Evolutionary conservation across 2,329 filamentous ascomycete species (phyloP), one percentile per base, ranked within the genome.

Genomic region (Colletotrichum horii): DNA sequence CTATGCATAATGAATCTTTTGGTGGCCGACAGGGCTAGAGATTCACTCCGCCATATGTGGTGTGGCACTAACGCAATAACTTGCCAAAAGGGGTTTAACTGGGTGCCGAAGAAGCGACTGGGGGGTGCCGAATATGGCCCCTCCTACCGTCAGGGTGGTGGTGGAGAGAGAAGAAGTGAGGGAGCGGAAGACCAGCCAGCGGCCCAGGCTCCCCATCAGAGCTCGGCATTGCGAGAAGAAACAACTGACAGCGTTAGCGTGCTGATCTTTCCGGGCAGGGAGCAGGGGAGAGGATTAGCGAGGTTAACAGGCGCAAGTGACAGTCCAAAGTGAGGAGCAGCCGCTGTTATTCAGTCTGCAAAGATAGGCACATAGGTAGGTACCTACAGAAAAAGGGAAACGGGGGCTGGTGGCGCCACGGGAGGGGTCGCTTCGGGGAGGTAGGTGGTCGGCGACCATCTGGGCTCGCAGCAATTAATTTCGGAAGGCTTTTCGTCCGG

Each of bases 401-500:
- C 15, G 30, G 32, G 19, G 60, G n/a, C 32, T 15, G 34, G 36
- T 66, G 66, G 58, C 32, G 32, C 32, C 60, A 26, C 24, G 30
- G 26, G 70, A 70, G 52, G 62, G 56, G 48, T 58, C 58, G 61
- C 58, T 67, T 64, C 60, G 62, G 64, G 66, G 55, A 70, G 43
- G 64, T 66, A 70, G 43, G 64, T 69, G 69, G 70, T 76, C 69
- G 66, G 28, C 66, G 61, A 70, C 55, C 32, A 76, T 38, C 52
- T n/a, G n/a, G n/a, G n/a, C n/a, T 64, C 69, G 70, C 70, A 77
- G 74, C 43, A 71, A 71, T 64, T 64, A 75, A 77, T 77, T 36
- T 77, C 74, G 76, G 76, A 74, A 67, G 43, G 61, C 48, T 64
- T 32, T 43, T 67, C 43, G 69, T 48, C 76, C 76, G 76, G 24